Base-by-base conservation (phyloP, 108 stramenopile genomes). In the Cyclotella kingstonii region DNA sequence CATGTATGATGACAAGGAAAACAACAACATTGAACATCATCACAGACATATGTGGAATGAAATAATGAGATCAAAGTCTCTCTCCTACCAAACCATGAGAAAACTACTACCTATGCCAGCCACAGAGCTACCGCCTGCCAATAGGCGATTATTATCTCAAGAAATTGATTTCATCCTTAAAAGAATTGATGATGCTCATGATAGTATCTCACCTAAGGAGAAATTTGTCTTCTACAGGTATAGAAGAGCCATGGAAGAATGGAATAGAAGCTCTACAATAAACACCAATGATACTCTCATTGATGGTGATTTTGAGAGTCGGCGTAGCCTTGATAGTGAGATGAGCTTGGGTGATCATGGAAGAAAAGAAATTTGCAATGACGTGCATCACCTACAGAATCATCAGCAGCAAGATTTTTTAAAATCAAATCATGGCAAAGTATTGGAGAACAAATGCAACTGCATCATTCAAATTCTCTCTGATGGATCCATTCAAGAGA, bases 151-250 rank as follows among this genome's bases (percentile, higher is more conserved):
- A 28, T 0, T 65, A 3, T 65, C 72, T 4, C 35, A 49, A 27
- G 72, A 73, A 31, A 64, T 73, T 4, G 41, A 64, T 11, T 29
- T 30, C 15, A 60, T 73, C 33, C 36, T 73, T 51, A 65, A 73
- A 27, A 21, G 26, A 1, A 54, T 73, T 0, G 77, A 78, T 48
- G 60, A 57, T 15, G 66, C 51, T n/a, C 19, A 60, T 15, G 59
- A 55, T 7, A 55, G 66, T 27, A 68, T 78, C 41, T 67, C 36
- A 61, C 77, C 77, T 21, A 78, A 63, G 43, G 77, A 73, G 18
- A 78, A 73, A 42, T 78, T 78, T 58, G 49, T 71, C 11, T 78
- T 78, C 50, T 28, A 39, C 18, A 40, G 77, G 0, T 73, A 78
- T 68, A 43, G 71, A 3, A 26, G 11, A 47, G 66, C 66, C 3